Conservation (phyloP, 257 asterid genomes). For the Solanum habrochaites region DNA sequence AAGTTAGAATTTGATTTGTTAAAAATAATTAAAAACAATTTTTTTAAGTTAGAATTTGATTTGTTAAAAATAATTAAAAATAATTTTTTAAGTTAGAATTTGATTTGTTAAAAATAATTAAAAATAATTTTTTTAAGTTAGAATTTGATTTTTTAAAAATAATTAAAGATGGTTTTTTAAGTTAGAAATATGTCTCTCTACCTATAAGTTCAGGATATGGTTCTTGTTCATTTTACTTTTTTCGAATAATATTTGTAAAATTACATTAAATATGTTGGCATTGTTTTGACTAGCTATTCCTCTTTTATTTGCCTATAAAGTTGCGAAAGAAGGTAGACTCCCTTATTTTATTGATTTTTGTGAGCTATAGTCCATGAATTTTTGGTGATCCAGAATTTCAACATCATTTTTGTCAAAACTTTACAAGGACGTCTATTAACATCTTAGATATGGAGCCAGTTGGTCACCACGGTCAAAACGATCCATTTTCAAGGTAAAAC, state of each 20-base stretch:
- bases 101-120: no score
- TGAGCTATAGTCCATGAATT: no score
- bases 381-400: no score
- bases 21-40: not conserved
- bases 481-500: no score
- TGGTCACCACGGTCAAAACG: no score
- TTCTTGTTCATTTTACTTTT: rapidly evolving
- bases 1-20: not conserved
- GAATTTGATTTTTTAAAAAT: not conserved
- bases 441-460: no score
- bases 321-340: not conserved
- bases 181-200: not conserved
- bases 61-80: not conserved
- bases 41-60: not conserved
- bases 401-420: no score
- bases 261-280: not conserved
- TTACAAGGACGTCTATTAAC: no score
- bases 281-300: not conserved
- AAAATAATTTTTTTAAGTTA: no score
- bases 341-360: no score
- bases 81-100: not conserved
- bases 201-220: not conserved
- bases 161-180: not conserved
- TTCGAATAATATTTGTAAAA: not conserved
- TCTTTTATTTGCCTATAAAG: not conserved